Conservation (phyloP, 352 stramenopile genomes). For the Globisporangium emineosum region DNA sequence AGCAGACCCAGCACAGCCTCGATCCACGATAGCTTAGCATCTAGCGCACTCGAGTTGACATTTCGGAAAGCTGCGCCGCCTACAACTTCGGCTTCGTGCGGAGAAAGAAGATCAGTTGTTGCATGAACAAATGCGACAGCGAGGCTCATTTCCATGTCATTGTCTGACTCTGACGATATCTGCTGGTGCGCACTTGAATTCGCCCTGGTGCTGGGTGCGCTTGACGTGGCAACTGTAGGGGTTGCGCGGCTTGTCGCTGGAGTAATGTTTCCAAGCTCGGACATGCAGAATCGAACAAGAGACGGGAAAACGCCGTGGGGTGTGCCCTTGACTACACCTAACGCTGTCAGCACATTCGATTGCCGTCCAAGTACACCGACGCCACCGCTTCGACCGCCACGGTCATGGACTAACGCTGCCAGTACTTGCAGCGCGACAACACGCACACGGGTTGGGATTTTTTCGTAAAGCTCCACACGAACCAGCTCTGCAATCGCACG, state of each 20-base stretch:
- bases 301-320: conserved; percentile 81
- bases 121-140: conserved; percentile 86
- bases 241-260: conserved; percentile 4
- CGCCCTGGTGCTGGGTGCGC: not conserved
- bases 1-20: conserved; percentile 76
- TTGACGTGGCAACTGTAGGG: conserved; percentile 8
- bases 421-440: conserved; percentile 68
- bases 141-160: conserved; percentile 87
- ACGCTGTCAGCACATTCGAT: conserved; percentile 69
- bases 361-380: conserved; percentile 75
- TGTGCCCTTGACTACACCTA: conserved; percentile 76
- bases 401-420: conserved; percentile 77
- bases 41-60: conserved; percentile 27
- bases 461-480: conserved; percentile 64
- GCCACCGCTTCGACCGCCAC: conserved; percentile 51
- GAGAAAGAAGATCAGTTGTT: conserved; percentile 70
- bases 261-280: conserved; percentile 51
- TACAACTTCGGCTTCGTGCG: conserved; percentile 63
- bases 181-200: not conserved
- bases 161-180: conserved; percentile 35
- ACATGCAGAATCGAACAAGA: conserved; percentile 76
- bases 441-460: conserved; percentile 54
- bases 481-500: conserved; percentile 71
- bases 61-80: conserved; percentile 52
- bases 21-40: conserved; percentile 72